Base-by-base conservation (phyloP, 331 rosid species). In the Arachis monticola region DNA sequence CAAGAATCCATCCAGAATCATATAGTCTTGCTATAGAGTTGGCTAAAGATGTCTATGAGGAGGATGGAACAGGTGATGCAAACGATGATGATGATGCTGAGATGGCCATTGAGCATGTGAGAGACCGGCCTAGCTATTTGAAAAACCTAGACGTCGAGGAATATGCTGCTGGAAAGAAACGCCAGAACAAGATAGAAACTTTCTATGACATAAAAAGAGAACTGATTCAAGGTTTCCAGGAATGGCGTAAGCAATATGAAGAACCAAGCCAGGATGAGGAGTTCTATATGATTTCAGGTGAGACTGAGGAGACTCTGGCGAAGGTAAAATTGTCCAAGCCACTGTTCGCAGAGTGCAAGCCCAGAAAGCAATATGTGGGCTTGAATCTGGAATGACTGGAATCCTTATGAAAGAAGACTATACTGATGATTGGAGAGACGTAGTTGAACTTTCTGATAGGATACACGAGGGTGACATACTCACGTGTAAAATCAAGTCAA, bases 251-350 rank as follows among this genome's bases (percentile, higher is more conserved):
- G 78, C 92, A 86, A 71, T 95, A 95, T 78, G 98, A 95, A 86
- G 99, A 92, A 79, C 97, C 96, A 41, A 92, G 91, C 84, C 99
- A 90, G 80, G 98, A 95, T 70, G 97, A 92, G 70, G 99, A 92
- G 38, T 95, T 95, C 82, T 95, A 86, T 77, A 88, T 95, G 99
- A 87, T 95, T 75, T 95, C 99, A 7, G 97, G 97, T 80, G 99
- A 95, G 82, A 90, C 98, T 2, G 99, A 86, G 78, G 96, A 92
- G 69, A 89, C 97, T 50, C 90, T 92, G 78, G 92, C 97, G 51
- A 95, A 76, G 99, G 99, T 13, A 90, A 89, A 85, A 86, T 90
- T 51, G 92, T 95, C 64, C 99, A 92, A 81, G 99, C 96, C 67
- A 92, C 97, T 2, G 92, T 95, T 41, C 90, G 90, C 75, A 85